These are phyloP conservation scores for Amborella trichopoda DNA, from an alignment of 164 flowering plant species.

Conservation along the genomic window DNA sequence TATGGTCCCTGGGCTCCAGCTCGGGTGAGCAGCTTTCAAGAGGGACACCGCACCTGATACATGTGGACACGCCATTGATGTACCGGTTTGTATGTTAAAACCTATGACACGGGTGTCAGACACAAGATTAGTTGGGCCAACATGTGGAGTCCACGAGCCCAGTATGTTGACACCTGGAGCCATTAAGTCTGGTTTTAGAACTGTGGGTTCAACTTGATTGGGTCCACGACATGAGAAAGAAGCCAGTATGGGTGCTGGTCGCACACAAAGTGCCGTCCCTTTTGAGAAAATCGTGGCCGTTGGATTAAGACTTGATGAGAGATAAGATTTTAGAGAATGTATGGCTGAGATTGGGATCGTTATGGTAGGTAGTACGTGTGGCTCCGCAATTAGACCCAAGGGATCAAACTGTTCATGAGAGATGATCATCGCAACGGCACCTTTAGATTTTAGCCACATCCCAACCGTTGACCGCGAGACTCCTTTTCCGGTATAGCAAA, in stretches of 20 bases:
- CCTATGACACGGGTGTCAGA: background rate
- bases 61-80: conserved; percentile 28
- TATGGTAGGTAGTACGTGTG: conserved; percentile 5
- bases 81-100: conserved; percentile 17
- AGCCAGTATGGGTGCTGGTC: conserved; percentile 7
- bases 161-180: conserved; percentile 21
- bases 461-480: conserved; percentile 3
- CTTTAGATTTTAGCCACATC: conserved; percentile 3
- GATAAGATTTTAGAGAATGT: background rate
- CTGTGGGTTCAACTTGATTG: background rate
- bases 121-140: background rate
- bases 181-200: conserved; percentile 18
- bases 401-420: conserved; percentile 4
- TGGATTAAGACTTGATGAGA: conserved; percentile 2
- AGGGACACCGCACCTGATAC: conserved; percentile 17
- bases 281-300: conserved; percentile 6
- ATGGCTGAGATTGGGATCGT: background rate
- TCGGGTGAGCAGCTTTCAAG: conserved; percentile 12
- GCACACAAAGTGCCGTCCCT: background rate
- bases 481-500: conserved; percentile 4
- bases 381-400: conserved; percentile 4
- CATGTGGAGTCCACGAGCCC: conserved; percentile 15
- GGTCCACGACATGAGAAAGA: conserved; percentile 9
- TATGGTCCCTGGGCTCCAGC: conserved; percentile 16
- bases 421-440: conserved; percentile 8